These are phyloP conservation scores for Leccinum obscurum DNA, from an alignment of 768 basidiomycete genomes.

Conservation along the genomic window DNA sequence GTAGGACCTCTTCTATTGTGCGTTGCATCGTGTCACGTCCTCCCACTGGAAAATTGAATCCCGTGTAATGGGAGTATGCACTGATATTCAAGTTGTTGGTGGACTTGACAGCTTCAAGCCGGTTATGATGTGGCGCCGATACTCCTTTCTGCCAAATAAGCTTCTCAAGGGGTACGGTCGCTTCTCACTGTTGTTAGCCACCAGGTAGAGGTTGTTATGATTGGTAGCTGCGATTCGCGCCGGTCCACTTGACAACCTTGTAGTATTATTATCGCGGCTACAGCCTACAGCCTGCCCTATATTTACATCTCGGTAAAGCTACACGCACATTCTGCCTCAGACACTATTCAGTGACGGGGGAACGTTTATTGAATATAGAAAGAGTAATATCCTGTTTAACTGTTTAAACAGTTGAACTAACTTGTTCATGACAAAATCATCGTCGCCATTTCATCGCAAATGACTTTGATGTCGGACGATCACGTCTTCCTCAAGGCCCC, in stretches of 20 bases:
- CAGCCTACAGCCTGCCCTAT: neutral
- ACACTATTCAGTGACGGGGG: neutral
- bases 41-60: neutral
- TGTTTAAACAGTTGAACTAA: neutral
- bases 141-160: neutral
- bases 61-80: neutral
- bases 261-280: neutral
- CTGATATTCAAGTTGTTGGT: neutral
- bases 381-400: neutral
- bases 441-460: neutral
- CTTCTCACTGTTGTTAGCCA: neutral
- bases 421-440: neutral
- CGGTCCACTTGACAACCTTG: neutral
- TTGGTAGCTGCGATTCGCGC: neutral
- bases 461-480: neutral
- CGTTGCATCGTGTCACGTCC: neutral
- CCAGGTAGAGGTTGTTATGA: neutral
- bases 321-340: neutral
- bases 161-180: neutral
- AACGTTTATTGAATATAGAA: neutral
- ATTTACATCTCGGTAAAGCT: neutral
- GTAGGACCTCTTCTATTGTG: neutral
- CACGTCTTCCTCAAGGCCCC: neutral
- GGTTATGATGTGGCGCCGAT: neutral
- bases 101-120: neutral